Evolutionary conservation across 2,329 filamentous ascomycete genomes (phyloP).

Genomic region (Alternaria rosae): DNA sequence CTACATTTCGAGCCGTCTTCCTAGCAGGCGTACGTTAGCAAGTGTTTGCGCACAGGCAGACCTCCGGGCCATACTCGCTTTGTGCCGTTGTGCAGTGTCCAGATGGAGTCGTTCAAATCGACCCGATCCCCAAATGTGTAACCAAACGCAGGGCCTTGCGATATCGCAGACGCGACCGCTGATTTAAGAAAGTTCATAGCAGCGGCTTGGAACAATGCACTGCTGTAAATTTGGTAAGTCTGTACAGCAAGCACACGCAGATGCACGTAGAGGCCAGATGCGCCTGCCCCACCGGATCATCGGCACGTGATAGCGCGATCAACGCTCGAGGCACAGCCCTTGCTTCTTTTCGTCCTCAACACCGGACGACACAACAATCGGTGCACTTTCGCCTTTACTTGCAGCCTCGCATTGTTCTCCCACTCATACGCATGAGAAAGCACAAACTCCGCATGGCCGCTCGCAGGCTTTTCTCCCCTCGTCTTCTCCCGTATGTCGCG

Average conservation of each 20-base stretch:
- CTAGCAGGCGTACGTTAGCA: conserved; percentile 57
- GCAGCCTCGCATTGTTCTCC: neutral
- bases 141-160: conserved; percentile 90
- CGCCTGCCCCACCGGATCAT: conserved; percentile 9
- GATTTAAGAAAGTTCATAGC: conserved; percentile 97
- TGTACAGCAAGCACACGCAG: conserved; percentile 4
- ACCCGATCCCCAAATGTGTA: conserved; percentile 93
- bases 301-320: conserved; percentile 9
- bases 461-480: neutral
- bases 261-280: conserved; percentile 12
- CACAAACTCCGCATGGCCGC: conserved; percentile 2
- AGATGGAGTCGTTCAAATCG: conserved; percentile 91
- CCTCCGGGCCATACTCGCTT: conserved; percentile 70
- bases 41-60: conserved; percentile 9
- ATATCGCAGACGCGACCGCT: conserved; percentile 94
- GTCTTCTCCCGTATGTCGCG: neutral
- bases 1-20: conserved; percentile 95
- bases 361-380: neutral
- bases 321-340: neutral
- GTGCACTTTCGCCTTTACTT: neutral
- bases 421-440: neutral
- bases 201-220: neutral
- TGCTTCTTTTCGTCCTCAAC: neutral
- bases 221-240: neutral
- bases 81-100: conserved; percentile 94